Evolutionary conservation across 139 green algal genomes (phyloP), one percentile per base, ranked within the genome.

Genomic region (Micractinium conductrix): DNA sequence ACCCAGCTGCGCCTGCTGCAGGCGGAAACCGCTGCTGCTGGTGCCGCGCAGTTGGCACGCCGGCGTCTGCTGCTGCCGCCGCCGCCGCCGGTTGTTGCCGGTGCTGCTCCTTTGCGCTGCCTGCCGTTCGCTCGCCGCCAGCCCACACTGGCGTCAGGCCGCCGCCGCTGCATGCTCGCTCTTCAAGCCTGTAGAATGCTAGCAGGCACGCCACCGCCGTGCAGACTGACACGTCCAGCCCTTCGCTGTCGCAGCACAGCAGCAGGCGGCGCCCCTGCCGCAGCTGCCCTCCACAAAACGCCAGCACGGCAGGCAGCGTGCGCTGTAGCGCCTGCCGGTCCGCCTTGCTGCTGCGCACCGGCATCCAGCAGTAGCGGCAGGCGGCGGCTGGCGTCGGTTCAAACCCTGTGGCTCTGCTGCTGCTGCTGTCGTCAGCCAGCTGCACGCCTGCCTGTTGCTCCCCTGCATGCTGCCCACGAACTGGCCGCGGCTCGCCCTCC

Each of bases 141-240:
- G 4, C 42, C 70, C 70, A 78, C 24, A 58, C 45, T 17, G 28
- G 70, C 28, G 43, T 33, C 70, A 78, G 70, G 35, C 45, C 45
- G 16, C 10, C 50, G 35, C 74, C 63, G 42, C 48, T 35, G 63
- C 21, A 24, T 22, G 3, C 65, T 42, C 74, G 43, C 21, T 58
- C 24, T 16, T 48, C 55, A 37, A 90, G 76, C 24, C 48, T 38
- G 44, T 87, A 94, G 86, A 90, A 94, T 2, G 88, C 91, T 4
- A 95, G 83, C 73, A 95, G 87, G n/a, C 87, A 53, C 12, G 94
- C 92, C 28, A 94, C 62, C 0, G 89, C 91, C 2, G 93, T 58
- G 10, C 88, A 94, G 0, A 95, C 90, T 69, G 88, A 92, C 21
- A 78, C 81, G 67, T 96, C 91, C 53, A 82, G 76, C 38, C 76